A percentile compares a stretch with the other conserved stretches of the same genome.
Conservation (phyloP, 208 protist species). For the Leishmania braziliensis region DNA sequence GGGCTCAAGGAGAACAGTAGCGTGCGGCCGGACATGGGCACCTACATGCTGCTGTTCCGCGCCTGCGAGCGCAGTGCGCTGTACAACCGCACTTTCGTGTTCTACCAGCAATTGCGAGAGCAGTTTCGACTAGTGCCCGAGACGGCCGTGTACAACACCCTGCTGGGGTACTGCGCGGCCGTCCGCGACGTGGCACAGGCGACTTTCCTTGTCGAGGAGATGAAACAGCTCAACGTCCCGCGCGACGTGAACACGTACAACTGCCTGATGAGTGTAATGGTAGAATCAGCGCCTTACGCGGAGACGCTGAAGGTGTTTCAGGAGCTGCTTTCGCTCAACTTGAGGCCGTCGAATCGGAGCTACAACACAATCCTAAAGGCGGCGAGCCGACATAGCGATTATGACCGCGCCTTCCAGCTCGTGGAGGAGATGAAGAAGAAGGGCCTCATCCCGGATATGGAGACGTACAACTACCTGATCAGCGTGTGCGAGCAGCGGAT, state of each 20-base stretch:
- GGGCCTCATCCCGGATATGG: constrained; percentile 81
- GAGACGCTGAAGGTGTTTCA: constrained; percentile 82
- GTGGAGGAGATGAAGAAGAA: constrained; percentile 92
- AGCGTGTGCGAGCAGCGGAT: constrained; percentile 78
- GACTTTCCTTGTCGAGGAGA: constrained; percentile 88
- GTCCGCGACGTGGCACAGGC: constrained; percentile 88
- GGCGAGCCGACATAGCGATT: constrained; percentile 73
- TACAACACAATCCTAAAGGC: constrained; percentile 91
- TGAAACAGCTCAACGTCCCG: constrained; percentile 70
- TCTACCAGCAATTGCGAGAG: constrained; percentile 88
- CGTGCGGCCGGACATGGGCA: constrained; percentile 78
- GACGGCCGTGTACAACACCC: constrained; percentile 82
- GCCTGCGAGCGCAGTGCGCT: constrained; percentile 84
- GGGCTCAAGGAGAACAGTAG: constrained; percentile 59
- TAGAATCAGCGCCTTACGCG: constrained; percentile 79
- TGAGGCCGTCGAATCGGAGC: constrained; percentile 74
- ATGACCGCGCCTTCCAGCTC: constrained; percentile 88
- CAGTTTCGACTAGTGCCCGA: constrained; percentile 78
- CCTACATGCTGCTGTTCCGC: constrained; percentile 83
- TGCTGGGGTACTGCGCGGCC: constrained; percentile 90
- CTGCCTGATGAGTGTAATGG: constrained; percentile 89
- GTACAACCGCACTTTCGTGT: constrained; percentile 81
- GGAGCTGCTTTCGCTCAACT: constrained; percentile 55
- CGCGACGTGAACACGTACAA: constrained; percentile 92
- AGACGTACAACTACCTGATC: constrained; percentile 92